These are phyloP conservation scores for Chamaecrista fasciculata DNA, from an alignment of 306 rosid genomes.

Conservation along the genomic window DNA sequence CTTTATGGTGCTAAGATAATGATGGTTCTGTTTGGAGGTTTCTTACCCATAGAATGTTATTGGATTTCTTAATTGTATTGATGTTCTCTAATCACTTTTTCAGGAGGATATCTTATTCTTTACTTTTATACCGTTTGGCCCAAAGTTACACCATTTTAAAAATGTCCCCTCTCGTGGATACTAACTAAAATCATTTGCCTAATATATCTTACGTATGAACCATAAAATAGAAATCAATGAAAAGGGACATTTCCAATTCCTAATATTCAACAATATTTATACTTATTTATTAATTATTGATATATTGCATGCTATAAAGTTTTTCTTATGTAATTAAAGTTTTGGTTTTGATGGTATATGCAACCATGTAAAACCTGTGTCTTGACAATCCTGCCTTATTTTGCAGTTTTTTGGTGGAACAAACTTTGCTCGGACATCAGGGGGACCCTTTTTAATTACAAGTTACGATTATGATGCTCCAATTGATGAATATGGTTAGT, in stretches of 20 bases:
- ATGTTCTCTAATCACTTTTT: conserved; percentile 17
- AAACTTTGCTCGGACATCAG: conserved; percentile 93
- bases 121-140: not conserved
- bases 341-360: conserved; percentile 16
- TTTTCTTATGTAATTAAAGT: conserved; percentile 15
- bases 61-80: conserved; percentile 3
- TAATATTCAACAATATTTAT: not conserved
- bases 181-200: not conserved
- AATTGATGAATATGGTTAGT: conserved; percentile 89
- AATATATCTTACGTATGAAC: not conserved
- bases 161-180: not conserved
- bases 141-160: not conserved
- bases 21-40: conserved; percentile 17
- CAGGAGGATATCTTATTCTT: not conserved
- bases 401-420: conserved; percentile 96
- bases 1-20: conserved; percentile 13
- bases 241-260: conserved; percentile 7
- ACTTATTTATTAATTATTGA: conserved; percentile 5
- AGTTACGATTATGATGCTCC: conserved; percentile 99
- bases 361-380: conserved; percentile 18
- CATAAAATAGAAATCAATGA: not conserved
- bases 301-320: not conserved
- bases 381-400: conserved; percentile 38
- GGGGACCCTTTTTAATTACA: conserved; percentile 92
- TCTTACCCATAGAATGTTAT: conserved; percentile 13